Conservation (phyloP, 345 rosid genomes). For the Brassica incana region DNA sequence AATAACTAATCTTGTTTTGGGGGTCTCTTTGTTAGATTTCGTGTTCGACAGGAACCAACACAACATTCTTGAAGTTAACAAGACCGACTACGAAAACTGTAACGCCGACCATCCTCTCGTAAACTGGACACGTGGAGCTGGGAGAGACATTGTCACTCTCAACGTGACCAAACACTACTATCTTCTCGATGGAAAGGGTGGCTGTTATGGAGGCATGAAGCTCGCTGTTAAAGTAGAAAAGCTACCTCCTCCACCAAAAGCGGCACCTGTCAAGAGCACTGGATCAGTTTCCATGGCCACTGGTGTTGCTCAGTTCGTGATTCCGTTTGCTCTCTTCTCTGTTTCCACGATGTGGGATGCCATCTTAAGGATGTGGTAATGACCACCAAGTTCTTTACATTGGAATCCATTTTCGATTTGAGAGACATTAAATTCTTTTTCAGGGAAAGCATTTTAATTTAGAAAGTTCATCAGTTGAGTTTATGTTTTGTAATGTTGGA, state of each 20-base stretch:
- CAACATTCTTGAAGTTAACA: constrained; percentile 87
- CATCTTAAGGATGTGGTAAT: constrained; percentile 25
- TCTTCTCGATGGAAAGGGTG: constrained; percentile 81
- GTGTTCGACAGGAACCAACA: constrained; percentile 87
- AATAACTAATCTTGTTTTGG: neutral
- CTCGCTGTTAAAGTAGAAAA: constrained; percentile 68
- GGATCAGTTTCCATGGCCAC: constrained; percentile 25
- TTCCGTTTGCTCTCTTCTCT: constrained; percentile 25
- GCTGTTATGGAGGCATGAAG: constrained; percentile 86
- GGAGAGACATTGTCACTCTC: constrained; percentile 86
- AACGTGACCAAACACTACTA: constrained; percentile 74
- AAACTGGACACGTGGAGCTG: constrained; percentile 89
- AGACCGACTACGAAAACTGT: constrained; percentile 71
- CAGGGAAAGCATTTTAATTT: constrained; percentile 21
- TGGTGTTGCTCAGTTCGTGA: constrained; percentile 5
- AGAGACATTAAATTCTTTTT: constrained; percentile 19
- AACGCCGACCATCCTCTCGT: constrained; percentile 65
- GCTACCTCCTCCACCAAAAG: constrained; percentile 74
- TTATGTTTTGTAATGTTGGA: constrained; percentile 24
- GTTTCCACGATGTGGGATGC: constrained; percentile 26
- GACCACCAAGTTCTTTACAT: constrained; percentile 1
- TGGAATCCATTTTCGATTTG: constrained; percentile 8
- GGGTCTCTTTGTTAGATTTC: constrained; percentile 51
- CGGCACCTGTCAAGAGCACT: constrained; percentile 50
- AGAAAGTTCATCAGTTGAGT: constrained; percentile 17